Percentiles rank a stretch among this genome's conserved stretches.
Conservation (phyloP, 768 basidiomycete genomes). For the Royoungia palumana region DNA sequence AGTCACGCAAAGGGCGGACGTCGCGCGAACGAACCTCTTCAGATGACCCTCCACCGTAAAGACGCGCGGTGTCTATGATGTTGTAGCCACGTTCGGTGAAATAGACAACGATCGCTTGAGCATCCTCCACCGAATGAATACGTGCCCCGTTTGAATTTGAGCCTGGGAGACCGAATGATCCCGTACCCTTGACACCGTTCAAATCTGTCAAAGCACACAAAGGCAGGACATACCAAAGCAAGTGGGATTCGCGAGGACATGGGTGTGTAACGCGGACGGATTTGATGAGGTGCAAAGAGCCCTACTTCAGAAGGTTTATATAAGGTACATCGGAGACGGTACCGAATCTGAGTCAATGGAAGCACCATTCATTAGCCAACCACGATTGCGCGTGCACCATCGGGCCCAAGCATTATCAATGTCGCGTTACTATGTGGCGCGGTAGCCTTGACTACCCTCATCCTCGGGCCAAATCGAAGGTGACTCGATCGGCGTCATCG, state of each 20-base stretch:
- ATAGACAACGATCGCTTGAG: slow-evolving; percentile 11
- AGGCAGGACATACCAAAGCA: slow-evolving; percentile 6
- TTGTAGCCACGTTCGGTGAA: slow-evolving; percentile 15
- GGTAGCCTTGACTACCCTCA: too few species aligned
- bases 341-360: too few species aligned
- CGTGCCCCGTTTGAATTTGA: slow-evolving; percentile 19
- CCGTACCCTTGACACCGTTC: slow-evolving; percentile 16
- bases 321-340: too few species aligned
- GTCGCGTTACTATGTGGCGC: too few species aligned
- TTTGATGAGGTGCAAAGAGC: too few species aligned
- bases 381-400: too few species aligned
- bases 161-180: slow-evolving; percentile 17
- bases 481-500: too few species aligned
- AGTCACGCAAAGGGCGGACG: not conserved
- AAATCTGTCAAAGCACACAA: not conserved
- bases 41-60: slow-evolving; percentile 20
- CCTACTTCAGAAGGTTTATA: too few species aligned
- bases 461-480: too few species aligned
- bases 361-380: too few species aligned
- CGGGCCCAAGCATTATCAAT: too few species aligned
- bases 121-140: slow-evolving; percentile 15
- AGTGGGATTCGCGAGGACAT: slow-evolving; percentile 10
- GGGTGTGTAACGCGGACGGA: not conserved
- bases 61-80: slow-evolving; percentile 22
- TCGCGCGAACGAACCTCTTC: slow-evolving; percentile 17